Base-by-base conservation (phyloP, 2,329 filamentous ascomycete genomes). In the Botryotinia globosa region DNA sequence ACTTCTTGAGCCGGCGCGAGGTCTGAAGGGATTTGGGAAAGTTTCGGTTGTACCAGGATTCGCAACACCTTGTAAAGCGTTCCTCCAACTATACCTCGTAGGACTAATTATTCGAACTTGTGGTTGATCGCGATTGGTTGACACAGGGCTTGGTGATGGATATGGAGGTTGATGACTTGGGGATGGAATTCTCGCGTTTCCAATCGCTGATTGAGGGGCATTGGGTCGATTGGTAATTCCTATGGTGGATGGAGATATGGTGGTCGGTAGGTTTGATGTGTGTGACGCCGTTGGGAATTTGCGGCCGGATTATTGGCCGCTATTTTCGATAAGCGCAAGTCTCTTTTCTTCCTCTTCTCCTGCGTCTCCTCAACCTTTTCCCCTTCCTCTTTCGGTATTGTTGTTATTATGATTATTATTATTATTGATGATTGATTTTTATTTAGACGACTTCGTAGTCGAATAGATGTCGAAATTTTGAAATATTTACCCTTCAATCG, bases 21-120 rank as follows among this genome's bases (percentile, higher is more conserved):
- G 77, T 42, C 76, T 75, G 72, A 79, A 78, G 20, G 78, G 78
- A 34, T 75, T 77, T 32, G 74, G 74, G 72, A 72, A 63, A 22
- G 56, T 22, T 37, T 54, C 51, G 32, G 22, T 45, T 16, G 64
- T 39, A 29, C 34, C 34, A 12, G 64, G 45, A 25, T 44, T 63
- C 62, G 74, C 76, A 45, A 75, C 73, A 61, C 74, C 74, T 73
- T 76, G 77, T 48, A 80, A 74, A 64, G 79, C 77, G 78, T 78
- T 80, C 48, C 79, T 78, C 51, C 80, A 74, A 75, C 76, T 80
- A 79, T 79, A 81, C 72, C 79, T 79, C 22, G 76, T 79, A 3
- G 79, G 79, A 91, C 78, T 90, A 90, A 85, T 78, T 39, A 79
- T 74, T 66, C 75, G 75, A 37, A 79, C 76, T 42, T 79, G 77